phyloP scores from a whole-genome alignment of 2,329 filamentous ascomycete genomes.

The Periconia macrospinosa region DNA sequence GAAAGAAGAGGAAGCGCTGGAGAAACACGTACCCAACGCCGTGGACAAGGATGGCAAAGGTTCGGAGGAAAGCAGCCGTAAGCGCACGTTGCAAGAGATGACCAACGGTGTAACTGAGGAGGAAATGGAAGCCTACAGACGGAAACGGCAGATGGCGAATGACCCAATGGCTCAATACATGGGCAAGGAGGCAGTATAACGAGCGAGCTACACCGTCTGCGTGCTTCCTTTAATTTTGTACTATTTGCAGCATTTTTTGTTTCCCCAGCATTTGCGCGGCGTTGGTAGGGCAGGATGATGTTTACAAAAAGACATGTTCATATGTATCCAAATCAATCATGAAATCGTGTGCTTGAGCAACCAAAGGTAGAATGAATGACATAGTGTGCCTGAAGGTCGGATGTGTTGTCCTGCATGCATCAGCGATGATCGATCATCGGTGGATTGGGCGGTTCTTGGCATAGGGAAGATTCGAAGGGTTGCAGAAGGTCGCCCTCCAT shows the following conservation, averaged over 20 bases:
- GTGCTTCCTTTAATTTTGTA: slow-evolving; percentile 1
- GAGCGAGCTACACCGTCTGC: background rate
- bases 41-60: slow-evolving; percentile 46
- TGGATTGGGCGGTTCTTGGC: slow-evolving; percentile 8
- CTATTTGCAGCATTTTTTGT: background rate
- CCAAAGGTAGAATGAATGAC: slow-evolving; percentile 28
- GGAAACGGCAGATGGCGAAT: slow-evolving; percentile 70
- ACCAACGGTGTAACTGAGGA: slow-evolving; percentile 76
- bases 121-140: slow-evolving; percentile 83
- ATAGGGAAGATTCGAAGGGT: slow-evolving; percentile 18
- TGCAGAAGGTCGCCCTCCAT: slow-evolving; percentile 17
- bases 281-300: slow-evolving; percentile 14
- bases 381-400: slow-evolving; percentile 33
- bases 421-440: slow-evolving; percentile 17
- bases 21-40: slow-evolving; percentile 49
- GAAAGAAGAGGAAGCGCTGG: slow-evolving; percentile 45
- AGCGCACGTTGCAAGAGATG: slow-evolving; percentile 78
- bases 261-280: slow-evolving; percentile 36
- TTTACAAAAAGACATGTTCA: slow-evolving; percentile 3
- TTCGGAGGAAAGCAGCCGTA: slow-evolving; percentile 56
- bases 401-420: slow-evolving; percentile 37
- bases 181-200: slow-evolving; percentile 64
- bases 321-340: slow-evolving; percentile 11
- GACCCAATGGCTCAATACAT: slow-evolving; percentile 87
- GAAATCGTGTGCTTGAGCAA: slow-evolving; percentile 3